Percentiles rank a stretch among this genome's conserved stretches.
Evolutionary conservation across 176 grass and related monocot species (phyloP).

Genomic region (Phragmites australis): DNA sequence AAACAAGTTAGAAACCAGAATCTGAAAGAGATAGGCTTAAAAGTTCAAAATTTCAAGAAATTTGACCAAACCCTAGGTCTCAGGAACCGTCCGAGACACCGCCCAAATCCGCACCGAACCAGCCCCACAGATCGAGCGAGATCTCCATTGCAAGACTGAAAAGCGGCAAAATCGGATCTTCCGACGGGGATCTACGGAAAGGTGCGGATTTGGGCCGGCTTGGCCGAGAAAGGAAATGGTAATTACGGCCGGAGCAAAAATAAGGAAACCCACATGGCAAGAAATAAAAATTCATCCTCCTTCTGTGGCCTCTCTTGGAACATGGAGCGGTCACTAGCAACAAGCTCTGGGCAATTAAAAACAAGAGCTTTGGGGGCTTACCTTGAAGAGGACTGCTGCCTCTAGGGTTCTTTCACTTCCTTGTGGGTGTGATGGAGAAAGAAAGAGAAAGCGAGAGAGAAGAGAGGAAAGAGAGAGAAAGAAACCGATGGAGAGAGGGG

Average conservation of each 20-base stretch:
- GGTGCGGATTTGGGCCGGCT: slow-evolving; percentile 2
- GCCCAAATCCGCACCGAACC: not conserved
- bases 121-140: not conserved
- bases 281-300: slow-evolving; percentile 20
- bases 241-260: not conserved
- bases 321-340: slow-evolving; percentile 18
- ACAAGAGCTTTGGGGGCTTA: slow-evolving; percentile 32
- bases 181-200: not conserved
- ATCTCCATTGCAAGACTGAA: not conserved
- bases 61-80: slow-evolving; percentile 41
- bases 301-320: not conserved
- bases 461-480: slow-evolving; percentile 8
- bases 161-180: not conserved
- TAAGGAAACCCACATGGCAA: not conserved
- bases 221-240: slow-evolving; percentile 22
- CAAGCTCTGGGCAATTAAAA: slow-evolving; percentile 25
- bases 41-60: slow-evolving; percentile 7
- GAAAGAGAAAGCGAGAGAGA: slow-evolving; percentile 16
- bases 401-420: slow-evolving; percentile 52
- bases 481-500: not conserved
- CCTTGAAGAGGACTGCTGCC: slow-evolving; percentile 48
- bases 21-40: not conserved
- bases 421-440: slow-evolving; percentile 38
- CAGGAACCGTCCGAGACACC: slow-evolving; percentile 9
- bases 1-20: slow-evolving; percentile 33